Evolutionary conservation across 495 filamentous ascomycete genomes (phyloP).

Genomic region (Tuber magnatum): DNA sequence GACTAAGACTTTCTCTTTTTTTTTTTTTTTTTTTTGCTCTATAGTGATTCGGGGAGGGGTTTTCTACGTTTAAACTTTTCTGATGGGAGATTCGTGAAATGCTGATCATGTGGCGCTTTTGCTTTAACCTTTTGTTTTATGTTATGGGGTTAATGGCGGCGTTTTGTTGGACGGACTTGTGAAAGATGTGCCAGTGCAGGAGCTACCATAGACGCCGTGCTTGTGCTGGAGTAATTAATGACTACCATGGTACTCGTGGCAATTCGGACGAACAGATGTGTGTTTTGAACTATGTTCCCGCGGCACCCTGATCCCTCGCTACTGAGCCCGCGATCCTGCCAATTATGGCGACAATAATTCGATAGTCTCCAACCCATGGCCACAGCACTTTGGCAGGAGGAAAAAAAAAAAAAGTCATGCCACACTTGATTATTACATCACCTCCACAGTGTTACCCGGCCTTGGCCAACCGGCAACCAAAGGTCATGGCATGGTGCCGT

Average conservation of each 20-base stretch:
- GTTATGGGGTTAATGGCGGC: not conserved
- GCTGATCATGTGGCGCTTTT: not conserved
- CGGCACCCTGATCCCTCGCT: not conserved
- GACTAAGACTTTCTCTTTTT: conserved; percentile 22
- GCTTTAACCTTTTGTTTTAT: not conserved
- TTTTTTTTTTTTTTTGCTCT: not conserved
- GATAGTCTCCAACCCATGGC: not conserved
- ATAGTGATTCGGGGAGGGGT: not conserved
- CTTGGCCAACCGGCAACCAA: not conserved
- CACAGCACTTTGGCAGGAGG: not conserved
- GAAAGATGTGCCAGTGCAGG: not conserved
- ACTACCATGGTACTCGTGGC: not conserved
- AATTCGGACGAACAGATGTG: not conserved
- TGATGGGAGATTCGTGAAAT: not conserved
- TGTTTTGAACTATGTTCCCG: not conserved
- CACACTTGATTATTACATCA: not conserved
- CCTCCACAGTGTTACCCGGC: not conserved
- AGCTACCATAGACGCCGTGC: not conserved
- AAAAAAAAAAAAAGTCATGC: too few species aligned
- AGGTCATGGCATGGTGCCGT: not conserved
- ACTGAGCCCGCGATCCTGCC: not conserved
- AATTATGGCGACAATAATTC: not conserved
- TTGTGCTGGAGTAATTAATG: not conserved
- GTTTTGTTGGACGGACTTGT: not conserved
- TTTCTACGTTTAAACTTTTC: not conserved